Evolutionary conservation across 441 rosid genomes (phyloP), one percentile per base, ranked within the genome.

Genomic region (Dalechampia spathulata): DNA sequence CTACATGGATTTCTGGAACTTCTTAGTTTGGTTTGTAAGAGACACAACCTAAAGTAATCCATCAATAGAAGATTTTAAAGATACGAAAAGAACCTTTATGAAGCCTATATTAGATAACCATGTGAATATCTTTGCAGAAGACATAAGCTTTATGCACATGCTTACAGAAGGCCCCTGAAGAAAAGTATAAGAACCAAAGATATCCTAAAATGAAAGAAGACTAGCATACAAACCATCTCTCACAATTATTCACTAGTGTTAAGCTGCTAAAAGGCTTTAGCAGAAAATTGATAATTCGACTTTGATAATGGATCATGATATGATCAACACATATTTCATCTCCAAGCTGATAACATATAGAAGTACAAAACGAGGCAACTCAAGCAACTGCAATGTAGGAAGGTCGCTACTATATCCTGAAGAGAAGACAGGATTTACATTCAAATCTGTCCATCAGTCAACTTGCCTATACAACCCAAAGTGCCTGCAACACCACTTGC

Each of bases 401-500:
- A 55, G 60, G 64, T 67, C 43, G 64, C 65, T 72, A 70, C 54
- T 49, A 52, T 58, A 45, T 72, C 69, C 65, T 51, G 66, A 66
- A 61, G 63, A 53, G 71, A 67, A 66, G 30, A 58, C 49, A 46
- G 19, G 45, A 57, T 66, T 60, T 74, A 74, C 72, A 66, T 58
- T 72, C 64, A 71, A 73, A 55, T 67, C 62, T 62, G 67, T 39
- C 63, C 78, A 72, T 69, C 77, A 57, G 55, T 66, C 58, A n/a
- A n/a, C n/a, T n/a, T n/a, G 67, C 71, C 62, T 70, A 65, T 61
- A 53, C 44, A 50, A 74, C 52, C 76, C 68, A 62, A 51, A 40
- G 61, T 57, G 68, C 81, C 84, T 73, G 83, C 85, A 81, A 81
- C 64, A 66, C 57, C 78, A 74, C 68, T 55, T 56, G 69, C 52